phyloP scores from a whole-genome alignment of 2,329 filamentous ascomycete species.

The Aspergillus neotritici region DNA sequence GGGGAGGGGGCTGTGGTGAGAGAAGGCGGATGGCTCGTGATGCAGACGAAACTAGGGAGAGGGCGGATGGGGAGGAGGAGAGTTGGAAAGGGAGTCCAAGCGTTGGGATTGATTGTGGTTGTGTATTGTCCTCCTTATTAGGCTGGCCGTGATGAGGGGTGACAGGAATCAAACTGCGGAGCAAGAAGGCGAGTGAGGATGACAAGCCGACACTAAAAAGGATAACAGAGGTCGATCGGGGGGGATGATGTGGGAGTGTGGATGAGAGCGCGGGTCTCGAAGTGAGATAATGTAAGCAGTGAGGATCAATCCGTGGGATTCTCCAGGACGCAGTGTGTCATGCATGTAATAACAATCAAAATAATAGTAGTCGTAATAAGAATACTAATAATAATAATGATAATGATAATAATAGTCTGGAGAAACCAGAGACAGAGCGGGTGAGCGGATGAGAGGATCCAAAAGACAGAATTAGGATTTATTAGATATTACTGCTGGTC shows the following conservation, averaged over 20 bases:
- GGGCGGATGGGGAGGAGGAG: slow-evolving; percentile 2
- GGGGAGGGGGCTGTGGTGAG: no score
- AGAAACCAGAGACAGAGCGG: no score
- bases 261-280: slow-evolving; percentile 18
- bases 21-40: slow-evolving; percentile 13
- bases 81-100: slow-evolving; percentile 6
- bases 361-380: neutral
- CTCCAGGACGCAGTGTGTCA: slow-evolving; percentile 1
- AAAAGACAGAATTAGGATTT: no score
- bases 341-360: slow-evolving; percentile 8
- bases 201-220: slow-evolving; percentile 23
- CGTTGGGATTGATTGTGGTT: slow-evolving; percentile 3
- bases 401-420: no score
- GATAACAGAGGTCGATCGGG: slow-evolving; percentile 20
- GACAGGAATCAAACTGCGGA: slow-evolving; percentile 21
- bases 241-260: slow-evolving; percentile 20
- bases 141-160: slow-evolving; percentile 17
- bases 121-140: slow-evolving; percentile 2
- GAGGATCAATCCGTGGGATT: slow-evolving; percentile 4
- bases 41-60: slow-evolving; percentile 15
- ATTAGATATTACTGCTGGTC: no score
- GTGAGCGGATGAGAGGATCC: no score
- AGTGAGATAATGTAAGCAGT: slow-evolving; percentile 22
- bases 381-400: slow-evolving; percentile 2
- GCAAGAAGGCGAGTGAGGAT: slow-evolving; percentile 19